Evolutionary conservation across 495 filamentous ascomycete genomes (phyloP).

Genomic region (Xylaria cubensis): DNA sequence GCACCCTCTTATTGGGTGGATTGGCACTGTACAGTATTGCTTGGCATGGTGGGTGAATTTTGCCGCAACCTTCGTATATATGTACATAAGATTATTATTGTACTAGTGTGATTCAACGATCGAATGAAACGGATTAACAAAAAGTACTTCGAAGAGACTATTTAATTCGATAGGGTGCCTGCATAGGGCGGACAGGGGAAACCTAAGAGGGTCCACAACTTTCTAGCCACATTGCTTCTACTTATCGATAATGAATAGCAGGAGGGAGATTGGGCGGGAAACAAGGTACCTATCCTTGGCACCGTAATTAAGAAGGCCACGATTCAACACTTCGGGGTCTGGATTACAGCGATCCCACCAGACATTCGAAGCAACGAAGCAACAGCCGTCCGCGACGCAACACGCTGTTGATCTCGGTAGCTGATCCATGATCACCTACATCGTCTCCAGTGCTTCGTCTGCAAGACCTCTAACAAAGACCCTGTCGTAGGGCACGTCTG

Average conservation of each 20-base stretch:
- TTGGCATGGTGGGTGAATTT: too few relatives aligned
- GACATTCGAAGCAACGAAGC: not conserved
- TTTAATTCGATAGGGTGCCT: not conserved
- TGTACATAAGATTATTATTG: too few relatives aligned
- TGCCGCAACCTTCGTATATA: too few relatives aligned
- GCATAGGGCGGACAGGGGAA: not conserved
- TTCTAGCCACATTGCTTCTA: conserved; percentile 24
- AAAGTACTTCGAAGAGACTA: not conserved
- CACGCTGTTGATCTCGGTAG: not conserved
- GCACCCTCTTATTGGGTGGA: too few relatives aligned
- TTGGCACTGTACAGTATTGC: too few relatives aligned
- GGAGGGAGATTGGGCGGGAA: not conserved
- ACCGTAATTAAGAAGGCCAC: conserved; percentile 42
- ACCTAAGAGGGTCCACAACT: not conserved
- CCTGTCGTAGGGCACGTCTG: conserved; percentile 41
- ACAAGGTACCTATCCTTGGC: conserved; percentile 27
- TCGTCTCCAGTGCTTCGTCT: conserved; percentile 1
- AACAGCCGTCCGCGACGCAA: conserved; percentile 14
- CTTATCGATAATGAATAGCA: conserved; percentile 29
- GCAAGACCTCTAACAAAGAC: conserved; percentile 28
- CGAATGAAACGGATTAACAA: too few relatives aligned
- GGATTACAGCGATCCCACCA: not conserved
- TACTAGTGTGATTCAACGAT: too few relatives aligned
- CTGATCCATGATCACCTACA: conserved; percentile 17
- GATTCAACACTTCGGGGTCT: conserved; percentile 34